These are phyloP conservation scores for Plasmodium vinckei DNA, from an alignment of 169 alveolate genomes.

Conservation along the genomic window DNA sequence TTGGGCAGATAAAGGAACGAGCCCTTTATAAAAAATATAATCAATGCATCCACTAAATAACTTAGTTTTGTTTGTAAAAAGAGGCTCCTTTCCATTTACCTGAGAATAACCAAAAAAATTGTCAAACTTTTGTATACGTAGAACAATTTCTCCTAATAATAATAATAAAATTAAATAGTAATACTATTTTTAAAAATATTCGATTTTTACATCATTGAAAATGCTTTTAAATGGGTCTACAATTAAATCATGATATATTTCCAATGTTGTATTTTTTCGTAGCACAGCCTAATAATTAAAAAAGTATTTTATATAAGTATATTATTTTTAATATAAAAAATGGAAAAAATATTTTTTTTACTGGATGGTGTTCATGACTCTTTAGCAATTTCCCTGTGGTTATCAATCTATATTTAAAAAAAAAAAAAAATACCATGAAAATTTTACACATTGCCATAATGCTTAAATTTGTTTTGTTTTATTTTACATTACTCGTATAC, in stretches of 20 bases:
- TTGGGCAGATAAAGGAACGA: conserved; percentile 36
- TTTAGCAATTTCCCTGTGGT: conserved; percentile 31
- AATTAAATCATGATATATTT: conserved; percentile 9
- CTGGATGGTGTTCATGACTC: conserved; percentile 49
- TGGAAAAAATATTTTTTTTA: conserved; percentile 4
- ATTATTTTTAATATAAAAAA: neutral
- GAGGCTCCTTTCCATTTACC: conserved; percentile 61
- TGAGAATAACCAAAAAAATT: neutral
- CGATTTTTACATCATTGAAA: conserved; percentile 31
- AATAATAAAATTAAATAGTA: neutral
- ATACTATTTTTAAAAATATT: neutral
- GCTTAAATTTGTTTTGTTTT: neutral
- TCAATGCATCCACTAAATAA: conserved; percentile 38
- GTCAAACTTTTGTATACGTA: neutral
- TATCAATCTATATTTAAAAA: conserved; percentile 29
- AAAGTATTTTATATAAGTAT: neutral
- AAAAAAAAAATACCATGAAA: neutral
- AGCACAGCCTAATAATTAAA: conserved; percentile 19
- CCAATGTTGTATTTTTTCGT: conserved; percentile 26
- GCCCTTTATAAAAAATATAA: conserved; percentile 45
- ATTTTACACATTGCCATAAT: neutral
- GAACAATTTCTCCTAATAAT: neutral
- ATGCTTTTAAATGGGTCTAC: conserved; percentile 49
- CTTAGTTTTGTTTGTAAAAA: conserved; percentile 44
- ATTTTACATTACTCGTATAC: conserved; percentile 42